phyloP scores from a whole-genome alignment of 1,139 yeast genomes.

The Geotrichum carabidarum region DNA sequence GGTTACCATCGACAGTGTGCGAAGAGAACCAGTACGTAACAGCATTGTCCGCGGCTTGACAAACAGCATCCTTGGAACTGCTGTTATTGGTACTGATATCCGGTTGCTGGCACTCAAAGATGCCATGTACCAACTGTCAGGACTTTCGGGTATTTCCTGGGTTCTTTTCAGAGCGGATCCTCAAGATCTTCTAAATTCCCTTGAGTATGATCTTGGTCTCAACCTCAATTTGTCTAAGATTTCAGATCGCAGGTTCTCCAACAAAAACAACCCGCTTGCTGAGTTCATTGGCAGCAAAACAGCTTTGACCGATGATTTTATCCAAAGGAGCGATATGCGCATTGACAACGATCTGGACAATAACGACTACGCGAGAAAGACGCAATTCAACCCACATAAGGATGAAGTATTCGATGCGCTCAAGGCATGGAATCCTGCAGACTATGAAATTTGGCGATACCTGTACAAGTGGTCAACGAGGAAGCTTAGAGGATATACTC shows the following conservation, averaged over 20 bases:
- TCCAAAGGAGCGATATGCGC: not conserved
- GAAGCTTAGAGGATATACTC: not conserved
- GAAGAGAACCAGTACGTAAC: not conserved
- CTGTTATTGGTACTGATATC: constrained; percentile 4
- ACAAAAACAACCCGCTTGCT: not conserved
- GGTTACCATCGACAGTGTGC: constrained; percentile 3
- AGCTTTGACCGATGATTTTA: not conserved
- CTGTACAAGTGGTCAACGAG: constrained; percentile 5
- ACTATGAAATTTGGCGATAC: constrained; percentile 18
- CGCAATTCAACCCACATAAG: not conserved
- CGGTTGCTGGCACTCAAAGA: constrained; percentile 16
- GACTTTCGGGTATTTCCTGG: constrained; percentile 14
- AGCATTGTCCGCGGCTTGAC: constrained; percentile 3
- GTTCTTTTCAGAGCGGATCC: constrained; percentile 4
- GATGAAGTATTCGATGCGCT: constrained; percentile 10
- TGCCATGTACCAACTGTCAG: constrained; percentile 6
- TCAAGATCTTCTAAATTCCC: not conserved
- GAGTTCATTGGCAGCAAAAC: not conserved
- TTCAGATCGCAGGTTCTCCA: not conserved
- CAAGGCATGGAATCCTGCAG: constrained; percentile 18
- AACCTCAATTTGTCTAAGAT: not conserved
- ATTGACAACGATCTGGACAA: constrained; percentile 10
- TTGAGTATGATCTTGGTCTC: constrained; percentile 17
- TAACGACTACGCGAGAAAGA: constrained; percentile 4
- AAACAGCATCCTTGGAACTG: constrained; percentile 6